A percentile compares a stretch with the other conserved stretches of the same genome.
Conservation (phyloP, 371 early-diverging fungal species). For the Lichtheimia ramosa region DNA sequence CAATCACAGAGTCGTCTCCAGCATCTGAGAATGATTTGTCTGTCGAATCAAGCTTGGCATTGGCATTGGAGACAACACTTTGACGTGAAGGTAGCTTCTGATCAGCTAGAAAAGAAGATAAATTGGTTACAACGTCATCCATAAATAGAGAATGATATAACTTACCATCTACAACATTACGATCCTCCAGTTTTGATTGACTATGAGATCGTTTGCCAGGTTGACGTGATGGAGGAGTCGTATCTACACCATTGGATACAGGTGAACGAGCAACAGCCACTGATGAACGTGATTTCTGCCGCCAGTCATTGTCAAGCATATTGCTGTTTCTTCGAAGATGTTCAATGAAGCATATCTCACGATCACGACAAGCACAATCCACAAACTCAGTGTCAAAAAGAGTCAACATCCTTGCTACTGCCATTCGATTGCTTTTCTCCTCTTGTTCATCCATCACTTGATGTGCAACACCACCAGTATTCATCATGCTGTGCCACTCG, state of each 20-base stretch:
- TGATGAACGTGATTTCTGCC: not conserved
- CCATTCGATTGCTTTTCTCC: conserved; percentile 27
- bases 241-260: not conserved
- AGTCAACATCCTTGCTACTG: conserved; percentile 37
- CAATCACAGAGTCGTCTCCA: conserved; percentile 24
- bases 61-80: conserved; percentile 10
- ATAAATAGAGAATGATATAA: not conserved
- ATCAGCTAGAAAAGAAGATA: not conserved
- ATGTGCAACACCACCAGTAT: conserved; percentile 16
- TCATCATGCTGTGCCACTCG: conserved; percentile 14
- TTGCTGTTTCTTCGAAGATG: conserved; percentile 9
- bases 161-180: not conserved
- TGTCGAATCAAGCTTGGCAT: not conserved
- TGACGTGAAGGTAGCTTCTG: not conserved
- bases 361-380: conserved; percentile 48
- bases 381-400: conserved; percentile 30
- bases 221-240: not conserved
- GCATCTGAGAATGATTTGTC: conserved; percentile 10
- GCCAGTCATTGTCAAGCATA: not conserved
- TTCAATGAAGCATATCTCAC: conserved; percentile 39
- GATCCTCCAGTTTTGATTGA: not conserved
- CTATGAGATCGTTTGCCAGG: not conserved
- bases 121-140: not conserved
- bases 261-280: no score
- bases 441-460: conserved; percentile 30